Evolutionary conservation across 2,329 filamentous ascomycete species (phyloP).

Genomic region (Xylariales sp.): DNA sequence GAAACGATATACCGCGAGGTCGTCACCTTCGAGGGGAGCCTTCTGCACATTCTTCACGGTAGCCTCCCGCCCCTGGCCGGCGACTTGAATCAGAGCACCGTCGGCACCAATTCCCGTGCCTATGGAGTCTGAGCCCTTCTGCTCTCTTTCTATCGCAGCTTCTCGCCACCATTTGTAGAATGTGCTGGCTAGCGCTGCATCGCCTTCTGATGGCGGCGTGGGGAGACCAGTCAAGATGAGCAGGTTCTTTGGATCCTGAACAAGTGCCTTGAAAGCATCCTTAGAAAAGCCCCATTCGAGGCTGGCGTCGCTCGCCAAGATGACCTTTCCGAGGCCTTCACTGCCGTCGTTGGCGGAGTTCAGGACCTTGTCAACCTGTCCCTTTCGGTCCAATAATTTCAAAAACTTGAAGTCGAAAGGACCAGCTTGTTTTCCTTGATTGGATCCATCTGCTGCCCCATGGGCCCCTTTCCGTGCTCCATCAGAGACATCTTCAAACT

Average conservation of each 20-base stretch:
- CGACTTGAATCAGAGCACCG: constrained; percentile 62
- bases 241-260: constrained; percentile 73
- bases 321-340: constrained; percentile 67
- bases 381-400: constrained; percentile 75
- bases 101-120: constrained; percentile 8
- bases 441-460: constrained; percentile 41
- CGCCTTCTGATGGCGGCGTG: constrained; percentile 35
- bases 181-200: constrained; percentile 56
- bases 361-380: constrained; percentile 69
- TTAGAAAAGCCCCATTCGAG: constrained; percentile 95
- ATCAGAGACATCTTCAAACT: constrained; percentile 73
- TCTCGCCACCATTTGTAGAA: constrained; percentile 80
- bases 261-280: constrained; percentile 69
- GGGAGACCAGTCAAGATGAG: constrained; percentile 81
- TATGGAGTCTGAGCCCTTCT: constrained; percentile 8
- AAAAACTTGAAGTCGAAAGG: constrained; percentile 90
- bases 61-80: constrained; percentile 59
- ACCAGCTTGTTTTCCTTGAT: constrained; percentile 50
- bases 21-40: constrained; percentile 66
- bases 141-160: constrained; percentile 40
- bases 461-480: constrained; percentile 39
- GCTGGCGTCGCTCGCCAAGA: constrained; percentile 85
- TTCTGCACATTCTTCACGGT: constrained; percentile 57
- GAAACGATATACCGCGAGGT: constrained; percentile 81
- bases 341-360: constrained; percentile 39